Percentiles rank a stretch among this genome's conserved stretches.
These are phyloP conservation scores for Kingdonia uniflora DNA, from an alignment of 164 flowering plant genomes.

Conservation along the genomic window DNA sequence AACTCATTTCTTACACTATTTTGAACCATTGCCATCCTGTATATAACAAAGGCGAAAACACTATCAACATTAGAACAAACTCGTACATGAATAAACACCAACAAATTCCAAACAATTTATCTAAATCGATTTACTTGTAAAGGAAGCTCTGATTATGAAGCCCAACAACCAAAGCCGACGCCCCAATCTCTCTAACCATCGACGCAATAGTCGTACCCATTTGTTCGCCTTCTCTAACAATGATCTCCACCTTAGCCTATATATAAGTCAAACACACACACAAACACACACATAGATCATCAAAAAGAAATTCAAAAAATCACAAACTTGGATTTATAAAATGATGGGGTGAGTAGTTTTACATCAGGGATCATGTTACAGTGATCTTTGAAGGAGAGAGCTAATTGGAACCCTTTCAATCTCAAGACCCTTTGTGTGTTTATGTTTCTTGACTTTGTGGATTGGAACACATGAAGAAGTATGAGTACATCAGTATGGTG, in stretches of 20 bases:
- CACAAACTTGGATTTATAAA: neutral
- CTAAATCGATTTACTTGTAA: constrained; percentile 43
- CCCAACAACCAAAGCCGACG: constrained; percentile 66
- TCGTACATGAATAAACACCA: too few relatives aligned
- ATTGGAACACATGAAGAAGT: constrained; percentile 68
- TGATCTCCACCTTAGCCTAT: constrained; percentile 78
- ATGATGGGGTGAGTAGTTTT: neutral
- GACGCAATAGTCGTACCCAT: constrained; percentile 46
- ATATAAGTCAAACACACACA: neutral
- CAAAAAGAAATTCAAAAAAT: neutral
- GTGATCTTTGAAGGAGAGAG: constrained; percentile 76
- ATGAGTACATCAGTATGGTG: constrained; percentile 61
- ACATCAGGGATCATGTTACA: constrained; percentile 53
- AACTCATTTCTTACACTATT: constrained; percentile 26
- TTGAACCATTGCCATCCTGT: constrained; percentile 50
- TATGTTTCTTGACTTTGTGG: constrained; percentile 22
- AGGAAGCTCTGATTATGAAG: constrained; percentile 83
- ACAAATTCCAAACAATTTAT: neutral
- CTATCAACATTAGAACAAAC: too few relatives aligned
- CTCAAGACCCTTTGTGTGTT: constrained; percentile 35
- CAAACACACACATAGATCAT: neutral
- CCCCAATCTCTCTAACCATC: constrained; percentile 58
- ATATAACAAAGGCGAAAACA: too few relatives aligned
- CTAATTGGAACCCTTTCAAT: constrained; percentile 65
- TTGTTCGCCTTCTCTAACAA: constrained; percentile 69